Evolutionary conservation across 352 stramenopile species (phyloP).

Genomic region (Globisporangium cederbergense): DNA sequence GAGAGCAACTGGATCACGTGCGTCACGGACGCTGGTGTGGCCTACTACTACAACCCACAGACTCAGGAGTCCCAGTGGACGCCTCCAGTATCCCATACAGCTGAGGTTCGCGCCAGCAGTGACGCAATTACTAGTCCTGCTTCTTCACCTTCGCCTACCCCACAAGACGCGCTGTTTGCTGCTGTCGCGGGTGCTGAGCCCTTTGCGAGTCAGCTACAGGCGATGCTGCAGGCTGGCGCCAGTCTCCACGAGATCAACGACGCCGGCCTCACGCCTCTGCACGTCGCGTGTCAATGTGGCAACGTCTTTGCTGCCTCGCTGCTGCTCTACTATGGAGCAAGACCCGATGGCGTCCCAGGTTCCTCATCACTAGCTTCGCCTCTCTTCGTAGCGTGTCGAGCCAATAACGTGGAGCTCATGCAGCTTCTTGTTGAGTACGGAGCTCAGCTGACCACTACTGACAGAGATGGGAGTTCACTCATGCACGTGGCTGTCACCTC

Average conservation of each 20-base stretch:
- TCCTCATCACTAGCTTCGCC: constrained; percentile 11
- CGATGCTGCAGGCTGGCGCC: constrained; percentile 31
- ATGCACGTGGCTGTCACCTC: constrained; percentile 80
- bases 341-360: constrained; percentile 19
- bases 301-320: constrained; percentile 35
- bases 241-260: constrained; percentile 33
- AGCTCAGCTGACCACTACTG: constrained; percentile 59
- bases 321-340: constrained; percentile 51
- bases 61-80: constrained; percentile 66
- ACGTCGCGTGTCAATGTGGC: constrained; percentile 46
- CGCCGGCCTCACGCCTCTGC: constrained; percentile 38
- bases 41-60: constrained; percentile 70
- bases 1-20: constrained; percentile 38
- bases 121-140: not conserved
- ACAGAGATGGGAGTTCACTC: constrained; percentile 85
- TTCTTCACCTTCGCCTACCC: constrained; percentile 6
- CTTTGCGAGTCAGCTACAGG: constrained; percentile 27
- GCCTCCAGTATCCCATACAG: constrained; percentile 17
- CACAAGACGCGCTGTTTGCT: constrained; percentile 24
- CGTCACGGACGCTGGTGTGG: constrained; percentile 42
- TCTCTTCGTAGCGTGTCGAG: constrained; percentile 44
- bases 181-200: constrained; percentile 22
- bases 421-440: constrained; percentile 47
- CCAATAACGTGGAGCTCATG: constrained; percentile 36
- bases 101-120: not conserved